Conservation (phyloP, 768 basidiomycete genomes). For the Paxillus ammoniavirescens region DNA sequence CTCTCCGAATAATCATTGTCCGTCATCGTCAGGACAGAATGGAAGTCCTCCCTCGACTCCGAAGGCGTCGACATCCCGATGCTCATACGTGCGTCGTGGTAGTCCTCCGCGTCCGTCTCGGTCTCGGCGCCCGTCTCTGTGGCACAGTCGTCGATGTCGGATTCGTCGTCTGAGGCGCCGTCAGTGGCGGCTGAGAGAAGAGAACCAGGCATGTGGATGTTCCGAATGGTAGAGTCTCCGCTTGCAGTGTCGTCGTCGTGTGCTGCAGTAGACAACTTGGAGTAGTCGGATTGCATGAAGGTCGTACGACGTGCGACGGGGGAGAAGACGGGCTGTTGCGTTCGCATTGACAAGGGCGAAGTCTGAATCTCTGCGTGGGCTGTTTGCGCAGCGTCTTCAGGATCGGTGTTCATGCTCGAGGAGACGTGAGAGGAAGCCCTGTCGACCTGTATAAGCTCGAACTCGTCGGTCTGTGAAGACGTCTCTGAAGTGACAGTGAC, state of each 20-base stretch:
- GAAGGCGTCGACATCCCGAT: conserved; percentile 61
- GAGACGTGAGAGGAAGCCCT: conserved; percentile 29
- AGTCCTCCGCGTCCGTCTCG: conserved; percentile 70
- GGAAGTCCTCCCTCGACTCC: conserved; percentile 70
- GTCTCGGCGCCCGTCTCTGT: conserved; percentile 68
- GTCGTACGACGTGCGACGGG: conserved; percentile 39
- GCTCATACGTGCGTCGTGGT: conserved; percentile 73
- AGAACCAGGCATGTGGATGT: conserved; percentile 19
- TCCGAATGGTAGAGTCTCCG: conserved; percentile 32
- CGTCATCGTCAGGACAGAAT: conserved; percentile 67
- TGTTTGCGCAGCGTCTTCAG: conserved; percentile 22
- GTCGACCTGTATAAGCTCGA: conserved; percentile 38
- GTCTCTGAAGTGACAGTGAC: conserved; percentile 30
- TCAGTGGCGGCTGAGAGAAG: conserved; percentile 21
- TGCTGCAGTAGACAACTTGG: conserved; percentile 21
- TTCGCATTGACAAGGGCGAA: conserved; percentile 23
- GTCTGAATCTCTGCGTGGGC: conserved; percentile 41
- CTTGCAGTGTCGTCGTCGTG: conserved; percentile 35
- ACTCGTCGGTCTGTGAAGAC: conserved; percentile 51
- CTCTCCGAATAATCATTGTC: conserved; percentile 65
- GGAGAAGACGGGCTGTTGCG: conserved; percentile 23
- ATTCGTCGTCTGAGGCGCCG: conserved; percentile 36
- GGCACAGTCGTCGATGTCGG: conserved; percentile 38
- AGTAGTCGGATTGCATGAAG: conserved; percentile 46
- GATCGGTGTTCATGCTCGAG: conserved; percentile 39